phyloP scores from a whole-genome alignment of 371 early-diverging fungal genomes.

The Rhizopus delemar region DNA sequence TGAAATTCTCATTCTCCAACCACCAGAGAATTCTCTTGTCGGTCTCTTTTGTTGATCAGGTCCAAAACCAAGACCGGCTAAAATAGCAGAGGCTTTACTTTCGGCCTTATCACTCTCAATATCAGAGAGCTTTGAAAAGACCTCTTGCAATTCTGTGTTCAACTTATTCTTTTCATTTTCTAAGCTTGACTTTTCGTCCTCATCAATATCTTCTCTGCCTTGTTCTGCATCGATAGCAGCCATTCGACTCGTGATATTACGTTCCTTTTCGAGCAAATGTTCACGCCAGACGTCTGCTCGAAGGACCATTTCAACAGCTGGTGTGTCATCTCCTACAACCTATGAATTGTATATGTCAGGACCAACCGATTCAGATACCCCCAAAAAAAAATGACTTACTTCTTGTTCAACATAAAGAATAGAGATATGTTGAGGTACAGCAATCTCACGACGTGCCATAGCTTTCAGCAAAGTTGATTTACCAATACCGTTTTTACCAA shows the following conservation, averaged over 20 bases:
- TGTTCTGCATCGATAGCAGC: conserved; percentile 36
- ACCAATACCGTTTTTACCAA: conserved; percentile 98
- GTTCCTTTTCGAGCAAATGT: conserved; percentile 85
- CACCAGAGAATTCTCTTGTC: conserved; percentile 94
- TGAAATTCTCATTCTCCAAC: conserved; percentile 92
- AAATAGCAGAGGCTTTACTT: conserved; percentile 85
- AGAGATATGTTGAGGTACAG: conserved; percentile 84
- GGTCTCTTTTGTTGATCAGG: conserved; percentile 77
- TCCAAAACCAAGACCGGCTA: conserved; percentile 94
- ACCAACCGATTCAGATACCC: neutral
- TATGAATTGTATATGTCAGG: conserved; percentile 21
- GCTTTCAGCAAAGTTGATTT: conserved; percentile 97
- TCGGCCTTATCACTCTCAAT: conserved; percentile 97
- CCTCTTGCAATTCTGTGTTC: conserved; percentile 72
- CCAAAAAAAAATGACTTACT: conserved; percentile 38
- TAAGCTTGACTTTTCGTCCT: conserved; percentile 59
- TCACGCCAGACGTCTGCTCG: conserved; percentile 95
- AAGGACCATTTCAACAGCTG: conserved; percentile 86
- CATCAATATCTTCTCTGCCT: conserved; percentile 36
- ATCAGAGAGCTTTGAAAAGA: conserved; percentile 83
- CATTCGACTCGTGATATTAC: conserved; percentile 53
- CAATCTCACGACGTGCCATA: conserved; percentile 88
- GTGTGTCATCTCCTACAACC: conserved; percentile 89
- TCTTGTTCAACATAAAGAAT: conserved; percentile 98
- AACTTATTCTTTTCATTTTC: conserved; percentile 69